Evolutionary conservation across 1,284 basidiomycete species (phyloP), one percentile per base, ranked within the genome.

Genomic region (Anthracocystis setariae): DNA sequence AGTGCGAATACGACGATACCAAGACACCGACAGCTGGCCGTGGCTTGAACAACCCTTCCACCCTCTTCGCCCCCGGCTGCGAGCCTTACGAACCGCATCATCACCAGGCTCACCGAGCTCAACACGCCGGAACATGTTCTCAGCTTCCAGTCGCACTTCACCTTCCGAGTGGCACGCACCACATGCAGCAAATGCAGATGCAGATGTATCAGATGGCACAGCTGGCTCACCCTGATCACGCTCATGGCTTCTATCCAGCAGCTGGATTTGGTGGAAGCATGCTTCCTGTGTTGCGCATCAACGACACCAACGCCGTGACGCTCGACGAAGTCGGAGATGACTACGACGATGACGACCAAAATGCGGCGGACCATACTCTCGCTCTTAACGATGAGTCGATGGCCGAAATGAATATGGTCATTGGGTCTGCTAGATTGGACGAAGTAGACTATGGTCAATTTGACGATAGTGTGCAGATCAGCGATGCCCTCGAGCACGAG

Each of bases 371-470:
- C 27, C 46, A 61, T n/a, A 74, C 68, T 1, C 47, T 78, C 33
- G 58, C 43, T 24, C 50, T 79, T 44, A 79, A 80, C 44, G 75
- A 80, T 25, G 78, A 80, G 40, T 78, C 76, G 23, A 67, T 77
- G 43, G 73, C 73, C 29, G 78, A 80, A 53, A 73, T 80, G 44
- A 73, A 79, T 44, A 59, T 77, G 58, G 76, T 79, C 29, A 68
- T 80, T 25, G 76, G 76, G 12, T 76, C 73, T 10, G 61, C 77
- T 1, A 62, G 51, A 8, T 37, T 76, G 29, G 67, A 69, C 17
- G 58, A 69, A 25, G 62, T 46, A 23, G 61, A 61, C 25, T 46
- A 48, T 35, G 55, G 53, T 13, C 59, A 59, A 35, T 58, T 56
- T 21, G 63, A 72, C 39, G 69, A 72, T 18, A 63, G 62, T 40